phyloP scores from a whole-genome alignment of 73 alveolate species.

The Paramecium caudatum region DNA sequence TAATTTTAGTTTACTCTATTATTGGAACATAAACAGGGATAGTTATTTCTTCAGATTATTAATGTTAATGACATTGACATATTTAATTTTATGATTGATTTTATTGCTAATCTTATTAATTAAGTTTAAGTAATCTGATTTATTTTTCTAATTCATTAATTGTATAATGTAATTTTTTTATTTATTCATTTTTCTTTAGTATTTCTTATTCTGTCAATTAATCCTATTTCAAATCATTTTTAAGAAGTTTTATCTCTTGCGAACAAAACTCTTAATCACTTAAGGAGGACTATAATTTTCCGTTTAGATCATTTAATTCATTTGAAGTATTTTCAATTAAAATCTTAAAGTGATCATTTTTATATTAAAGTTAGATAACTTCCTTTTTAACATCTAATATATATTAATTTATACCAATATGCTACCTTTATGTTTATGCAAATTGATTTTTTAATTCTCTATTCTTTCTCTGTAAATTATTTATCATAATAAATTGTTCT shows the following conservation, averaged over 20 bases:
- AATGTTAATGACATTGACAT: not conserved
- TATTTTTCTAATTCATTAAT: constrained; percentile 41
- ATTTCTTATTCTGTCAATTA: constrained; percentile 17
- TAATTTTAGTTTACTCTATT: not conserved
- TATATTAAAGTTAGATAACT: not conserved
- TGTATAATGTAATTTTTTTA: constrained; percentile 16
- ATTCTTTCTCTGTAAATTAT: constrained; percentile 9
- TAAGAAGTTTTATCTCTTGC: not conserved
- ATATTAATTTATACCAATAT: not conserved
- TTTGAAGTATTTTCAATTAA: constrained; percentile 18
- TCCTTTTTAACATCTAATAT: not conserved
- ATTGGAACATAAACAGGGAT: constrained; percentile 47
- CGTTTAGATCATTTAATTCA: not conserved
- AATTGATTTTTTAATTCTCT: constrained; percentile 33
- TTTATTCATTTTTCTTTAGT: constrained; percentile 23
- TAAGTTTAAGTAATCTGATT: not conserved
- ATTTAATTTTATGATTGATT: not conserved
- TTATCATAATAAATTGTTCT: not conserved
- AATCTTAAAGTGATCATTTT: constrained; percentile 28
- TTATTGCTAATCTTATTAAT: not conserved
- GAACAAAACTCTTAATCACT: constrained; percentile 10
- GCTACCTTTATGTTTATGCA: not conserved
- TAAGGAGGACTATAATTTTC: not conserved
- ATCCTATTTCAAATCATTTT: constrained; percentile 8
- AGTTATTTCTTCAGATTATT: not conserved